Conservation (phyloP, 2,329 filamentous ascomycete species). For the Ophiocordyceps sinensis region DNA sequence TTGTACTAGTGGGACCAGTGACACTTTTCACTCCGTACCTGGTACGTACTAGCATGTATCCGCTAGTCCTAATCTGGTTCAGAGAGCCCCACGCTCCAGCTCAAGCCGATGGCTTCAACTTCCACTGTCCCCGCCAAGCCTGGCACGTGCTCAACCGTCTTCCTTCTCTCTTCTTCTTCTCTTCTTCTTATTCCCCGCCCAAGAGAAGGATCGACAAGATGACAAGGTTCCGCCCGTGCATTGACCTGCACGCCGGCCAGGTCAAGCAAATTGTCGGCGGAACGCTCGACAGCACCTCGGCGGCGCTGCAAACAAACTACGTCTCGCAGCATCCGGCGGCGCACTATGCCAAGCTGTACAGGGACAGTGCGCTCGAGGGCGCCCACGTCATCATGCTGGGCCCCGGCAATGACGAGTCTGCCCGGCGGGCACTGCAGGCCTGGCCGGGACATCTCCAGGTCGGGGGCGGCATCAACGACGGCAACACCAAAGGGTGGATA, state of each 20-base stretch:
- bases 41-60: too few relatives aligned
- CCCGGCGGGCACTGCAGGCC: constrained; percentile 56
- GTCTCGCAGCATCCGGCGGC: constrained; percentile 71
- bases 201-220: constrained; percentile 28
- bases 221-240: constrained; percentile 92
- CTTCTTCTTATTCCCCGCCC: too few relatives aligned
- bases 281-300: constrained; percentile 57
- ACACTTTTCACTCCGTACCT: too few relatives aligned
- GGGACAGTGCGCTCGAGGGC: constrained; percentile 55
- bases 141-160: too few relatives aligned
- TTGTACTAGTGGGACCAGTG: too few relatives aligned
- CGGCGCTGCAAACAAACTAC: constrained; percentile 76
- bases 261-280: constrained; percentile 98
- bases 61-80: too few relatives aligned
- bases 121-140: too few relatives aligned
- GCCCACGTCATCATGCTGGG: constrained; percentile 97
- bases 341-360: constrained; percentile 74
- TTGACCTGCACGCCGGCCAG: constrained; percentile 91
- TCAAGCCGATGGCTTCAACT: too few relatives aligned
- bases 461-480: constrained; percentile 81
- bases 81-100: too few relatives aligned
- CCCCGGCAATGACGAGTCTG: constrained; percentile 69
- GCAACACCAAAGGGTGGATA: constrained; percentile 78
- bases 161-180: too few relatives aligned
- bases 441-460: constrained; percentile 79